Evolutionary conservation across 2,329 filamentous ascomycete genomes (phyloP), one percentile per base, ranked within the genome.

Genomic region (Diaporthe destruens): DNA sequence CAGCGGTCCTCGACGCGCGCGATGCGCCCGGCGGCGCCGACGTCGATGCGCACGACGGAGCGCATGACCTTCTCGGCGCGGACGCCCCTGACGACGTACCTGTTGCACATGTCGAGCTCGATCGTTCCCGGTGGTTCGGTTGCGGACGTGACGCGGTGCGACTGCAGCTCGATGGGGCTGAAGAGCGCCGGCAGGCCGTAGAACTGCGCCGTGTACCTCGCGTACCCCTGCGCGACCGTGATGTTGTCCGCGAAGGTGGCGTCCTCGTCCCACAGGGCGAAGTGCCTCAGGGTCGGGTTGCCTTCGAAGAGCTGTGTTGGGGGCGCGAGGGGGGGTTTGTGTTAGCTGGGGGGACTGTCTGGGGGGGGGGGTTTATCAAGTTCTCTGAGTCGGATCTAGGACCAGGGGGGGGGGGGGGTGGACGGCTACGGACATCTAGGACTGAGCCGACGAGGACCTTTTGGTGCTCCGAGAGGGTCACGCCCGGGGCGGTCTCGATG

Each of bases 171-270:
- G 76, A 91, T 91, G 63, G 88, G 85, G 56, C 81, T 84, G 79
- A 92, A 92, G 2, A 88, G 86, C 5, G 85, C 80, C 69, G 89
- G 84, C 0, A 92, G 83, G 2, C 90, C 90, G 77, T 92, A 92
- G 86, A 84, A 86, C 74, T 86, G 84, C 3, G 85, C 83, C 20
- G 82, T 80, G 75, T 79, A 86, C 77, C 88, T 84, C 75, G 87
- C 84, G 70, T 87, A 85, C 11, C 90, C 90, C 29, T 82, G 78
- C 2, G 90, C 88, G 47, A 87, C 84, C 54, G 89, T 90, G 57
- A 92, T 81, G 6, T 87, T 88, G 77, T 92, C 90, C 39, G 84
- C 79, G 79, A 92, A 92, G 0, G 83, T 85, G 9, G 85, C 90
- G 49, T 88, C 84, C 72, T 88, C 87, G 63, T 83, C 83, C 90